A percentile compares a stretch with the other conserved stretches of the same genome.
Conservation (phyloP, 805 yeast genomes). For the Lipomyces mesembrius region DNA sequence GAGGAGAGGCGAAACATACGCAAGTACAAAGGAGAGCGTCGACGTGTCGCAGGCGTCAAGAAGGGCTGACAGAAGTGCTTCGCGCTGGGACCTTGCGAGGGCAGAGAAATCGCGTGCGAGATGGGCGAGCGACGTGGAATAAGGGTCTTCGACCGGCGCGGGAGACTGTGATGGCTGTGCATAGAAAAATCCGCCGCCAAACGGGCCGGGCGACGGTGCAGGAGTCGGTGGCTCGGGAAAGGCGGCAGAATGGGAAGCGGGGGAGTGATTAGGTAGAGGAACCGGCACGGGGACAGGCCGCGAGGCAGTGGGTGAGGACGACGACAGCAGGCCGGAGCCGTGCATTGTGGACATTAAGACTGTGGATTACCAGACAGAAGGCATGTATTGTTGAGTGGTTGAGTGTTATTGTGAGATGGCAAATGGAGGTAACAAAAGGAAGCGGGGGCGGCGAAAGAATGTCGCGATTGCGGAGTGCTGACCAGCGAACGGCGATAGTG, state of each 20-base stretch:
- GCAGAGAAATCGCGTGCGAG: conserved; percentile 29
- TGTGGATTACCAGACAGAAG: background rate
- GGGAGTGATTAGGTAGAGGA: conserved; percentile 3
- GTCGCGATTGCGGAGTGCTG: background rate
- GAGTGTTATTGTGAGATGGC: background rate
- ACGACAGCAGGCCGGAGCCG: conserved; percentile 10
- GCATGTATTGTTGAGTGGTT: background rate
- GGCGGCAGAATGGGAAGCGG: background rate
- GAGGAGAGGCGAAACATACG: conserved; percentile 47
- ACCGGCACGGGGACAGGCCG: conserved; percentile 10
- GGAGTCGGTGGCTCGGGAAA: conserved; percentile 36
- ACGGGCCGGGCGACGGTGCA: conserved; percentile 38
- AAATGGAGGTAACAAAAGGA: background rate
- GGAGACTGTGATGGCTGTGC: background rate
- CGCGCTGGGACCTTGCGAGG: conserved; percentile 24
- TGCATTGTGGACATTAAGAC: background rate
- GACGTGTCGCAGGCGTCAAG: conserved; percentile 37
- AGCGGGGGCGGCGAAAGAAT: background rate
- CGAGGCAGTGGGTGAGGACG: conserved; percentile 13
- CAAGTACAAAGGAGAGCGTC: conserved; percentile 34
- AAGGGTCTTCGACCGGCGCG: background rate
- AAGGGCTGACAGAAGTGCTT: conserved; percentile 29
- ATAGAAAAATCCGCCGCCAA: background rate
- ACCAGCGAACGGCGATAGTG: too few relatives aligned
- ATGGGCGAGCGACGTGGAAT: conserved; percentile 8